Percentiles rank a stretch among this genome's conserved stretches.
Evolutionary conservation across 23 red algal species (phyloP).

Genomic region (Agarophyton chilense): DNA sequence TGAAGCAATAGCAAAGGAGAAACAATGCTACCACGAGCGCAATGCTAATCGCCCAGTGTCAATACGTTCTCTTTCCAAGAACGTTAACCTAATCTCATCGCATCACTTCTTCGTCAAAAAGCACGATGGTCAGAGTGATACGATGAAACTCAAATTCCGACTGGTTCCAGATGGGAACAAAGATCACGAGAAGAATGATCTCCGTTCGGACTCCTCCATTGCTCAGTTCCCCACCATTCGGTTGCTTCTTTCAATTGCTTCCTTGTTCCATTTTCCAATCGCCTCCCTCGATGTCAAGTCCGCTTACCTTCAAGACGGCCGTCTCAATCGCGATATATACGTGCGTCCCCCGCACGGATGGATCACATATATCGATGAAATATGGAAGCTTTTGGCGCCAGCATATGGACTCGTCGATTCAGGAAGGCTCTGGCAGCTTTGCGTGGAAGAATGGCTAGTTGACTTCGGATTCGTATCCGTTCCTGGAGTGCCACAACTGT

Average conservation of each 20-base stretch:
- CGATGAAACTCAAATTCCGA: background rate
- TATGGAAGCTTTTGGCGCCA: background rate
- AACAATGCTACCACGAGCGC: background rate
- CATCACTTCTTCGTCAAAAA: background rate
- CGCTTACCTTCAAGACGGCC: background rate
- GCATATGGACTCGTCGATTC: background rate
- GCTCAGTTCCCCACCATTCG: background rate
- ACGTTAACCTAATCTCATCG: background rate
- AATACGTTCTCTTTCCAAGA: background rate
- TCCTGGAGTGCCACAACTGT: background rate
- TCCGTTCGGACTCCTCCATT: background rate
- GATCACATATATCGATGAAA: background rate
- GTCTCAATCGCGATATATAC: background rate
- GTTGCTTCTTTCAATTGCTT: background rate
- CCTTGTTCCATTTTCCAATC: background rate
- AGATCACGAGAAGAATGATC: background rate
- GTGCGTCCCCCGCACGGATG: background rate
- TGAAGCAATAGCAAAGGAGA: background rate
- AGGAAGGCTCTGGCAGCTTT: slow-evolving; percentile 8
- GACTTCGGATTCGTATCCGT: background rate
- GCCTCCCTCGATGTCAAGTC: background rate
- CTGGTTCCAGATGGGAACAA: background rate
- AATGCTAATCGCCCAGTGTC: background rate
- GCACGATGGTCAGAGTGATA: background rate
- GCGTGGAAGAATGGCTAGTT: background rate